phyloP scores from a whole-genome alignment of 1,284 basidiomycete species.

The Vanrija sp. region DNA sequence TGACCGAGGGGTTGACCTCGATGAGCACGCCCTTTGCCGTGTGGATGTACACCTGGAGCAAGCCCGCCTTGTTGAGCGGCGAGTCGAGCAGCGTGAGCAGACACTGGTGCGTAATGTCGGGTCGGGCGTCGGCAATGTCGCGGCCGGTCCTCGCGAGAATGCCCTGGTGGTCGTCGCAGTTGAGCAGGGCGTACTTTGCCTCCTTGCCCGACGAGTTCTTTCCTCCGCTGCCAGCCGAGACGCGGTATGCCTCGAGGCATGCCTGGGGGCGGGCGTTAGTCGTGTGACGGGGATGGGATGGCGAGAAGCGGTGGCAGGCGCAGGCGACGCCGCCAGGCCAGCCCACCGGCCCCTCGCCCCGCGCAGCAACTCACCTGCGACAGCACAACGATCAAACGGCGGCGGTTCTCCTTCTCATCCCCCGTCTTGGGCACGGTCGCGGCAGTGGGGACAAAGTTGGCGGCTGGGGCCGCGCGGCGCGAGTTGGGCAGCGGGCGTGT shows the following conservation, averaged over 20 bases:
- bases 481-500: constrained; percentile 41
- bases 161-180: constrained; percentile 99
- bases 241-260: constrained; percentile 90
- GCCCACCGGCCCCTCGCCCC: constrained; percentile 48
- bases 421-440: constrained; percentile 68
- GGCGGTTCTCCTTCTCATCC: constrained; percentile 58
- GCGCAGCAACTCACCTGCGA: constrained; percentile 37
- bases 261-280: constrained; percentile 56
- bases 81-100: constrained; percentile 95
- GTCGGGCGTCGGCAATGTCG: constrained; percentile 95
- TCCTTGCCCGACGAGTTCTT: constrained; percentile 58
- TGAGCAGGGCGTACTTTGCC: constrained; percentile 93
- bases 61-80: constrained; percentile 93
- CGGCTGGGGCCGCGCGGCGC: constrained; percentile 23
- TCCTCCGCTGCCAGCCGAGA: constrained; percentile 58
- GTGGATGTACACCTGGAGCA: constrained; percentile 97
- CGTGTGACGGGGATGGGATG: neutral
- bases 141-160: constrained; percentile 95
- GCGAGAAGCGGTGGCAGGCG: neutral
- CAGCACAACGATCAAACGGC: constrained; percentile 84
- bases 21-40: constrained; percentile 95
- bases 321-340: neutral
- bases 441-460: constrained; percentile 43
- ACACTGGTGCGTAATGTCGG: constrained; percentile 99
- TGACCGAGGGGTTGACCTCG: constrained; percentile 96